A percentile compares a stretch with the other conserved stretches of the same genome.
phyloP scores from a whole-genome alignment of 1,284 basidiomycete species.

The Leucocoprinus gongylophorus region DNA sequence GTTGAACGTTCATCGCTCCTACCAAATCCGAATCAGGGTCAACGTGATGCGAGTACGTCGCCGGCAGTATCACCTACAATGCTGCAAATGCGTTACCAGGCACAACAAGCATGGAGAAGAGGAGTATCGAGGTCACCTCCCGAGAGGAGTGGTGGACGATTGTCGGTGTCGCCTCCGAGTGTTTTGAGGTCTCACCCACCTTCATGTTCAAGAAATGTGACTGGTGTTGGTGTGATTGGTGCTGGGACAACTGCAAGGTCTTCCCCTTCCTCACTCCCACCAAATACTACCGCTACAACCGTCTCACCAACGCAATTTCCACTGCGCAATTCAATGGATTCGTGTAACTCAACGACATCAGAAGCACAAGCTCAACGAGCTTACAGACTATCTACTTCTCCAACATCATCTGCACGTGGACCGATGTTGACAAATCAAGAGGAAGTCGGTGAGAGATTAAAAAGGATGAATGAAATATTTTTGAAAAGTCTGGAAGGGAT shows the following conservation, averaged over 20 bases:
- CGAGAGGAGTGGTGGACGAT: background rate
- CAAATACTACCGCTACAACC: slow-evolving; percentile 6
- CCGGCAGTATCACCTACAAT: slow-evolving; percentile 2
- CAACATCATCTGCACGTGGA: slow-evolving; percentile 27
- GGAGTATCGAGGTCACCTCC: background rate
- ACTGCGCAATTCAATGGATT: background rate
- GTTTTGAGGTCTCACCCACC: background rate
- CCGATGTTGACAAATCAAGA: slow-evolving; percentile 52
- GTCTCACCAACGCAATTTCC: background rate
- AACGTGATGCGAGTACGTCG: background rate
- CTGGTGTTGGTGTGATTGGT: background rate
- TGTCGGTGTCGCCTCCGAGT: background rate
- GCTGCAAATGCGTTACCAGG: slow-evolving; percentile 4
- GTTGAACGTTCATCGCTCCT: background rate
- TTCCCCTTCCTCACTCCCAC: slow-evolving; percentile 3
- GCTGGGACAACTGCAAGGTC: background rate
- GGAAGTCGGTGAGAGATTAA: slow-evolving; percentile 56
- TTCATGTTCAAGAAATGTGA: too few species aligned
- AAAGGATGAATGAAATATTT: slow-evolving; percentile 60
- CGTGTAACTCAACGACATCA: background rate
- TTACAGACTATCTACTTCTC: slow-evolving; percentile 10
- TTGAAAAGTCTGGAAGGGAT: slow-evolving; percentile 51
- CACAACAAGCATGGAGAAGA: background rate
- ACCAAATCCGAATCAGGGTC: background rate
- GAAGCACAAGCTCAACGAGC: background rate